phyloP scores from a whole-genome alignment of 116 monocot genomes.

The Zostera marina region DNA sequence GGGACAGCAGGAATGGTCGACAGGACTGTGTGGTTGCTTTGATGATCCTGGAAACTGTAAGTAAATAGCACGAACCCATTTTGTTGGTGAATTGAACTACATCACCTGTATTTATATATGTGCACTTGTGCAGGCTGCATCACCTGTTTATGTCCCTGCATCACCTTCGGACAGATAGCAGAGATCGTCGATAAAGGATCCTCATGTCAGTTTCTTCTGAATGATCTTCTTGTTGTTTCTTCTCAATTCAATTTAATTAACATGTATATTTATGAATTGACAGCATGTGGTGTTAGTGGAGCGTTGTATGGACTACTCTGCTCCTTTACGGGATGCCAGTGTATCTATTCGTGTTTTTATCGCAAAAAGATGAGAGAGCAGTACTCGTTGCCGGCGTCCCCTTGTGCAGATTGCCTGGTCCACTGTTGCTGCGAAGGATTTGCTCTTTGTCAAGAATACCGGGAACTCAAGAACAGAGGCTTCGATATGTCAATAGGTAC shows the following conservation, averaged over 20 bases:
- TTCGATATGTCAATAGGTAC: conserved; percentile 30
- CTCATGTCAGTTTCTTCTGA: neutral
- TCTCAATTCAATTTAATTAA: neutral
- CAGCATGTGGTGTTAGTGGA: conserved; percentile 13
- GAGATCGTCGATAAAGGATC: conserved; percentile 8
- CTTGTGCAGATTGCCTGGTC: conserved; percentile 34
- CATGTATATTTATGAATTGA: neutral
- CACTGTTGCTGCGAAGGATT: conserved; percentile 41
- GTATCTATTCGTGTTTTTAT: neutral
- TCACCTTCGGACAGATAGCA: conserved; percentile 9
- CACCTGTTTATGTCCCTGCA: conserved; percentile 3
- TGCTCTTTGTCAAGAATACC: conserved; percentile 47
- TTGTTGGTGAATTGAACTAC: neutral
- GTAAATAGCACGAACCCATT: neutral
- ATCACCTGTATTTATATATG: neutral
- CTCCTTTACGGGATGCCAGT: conserved; percentile 20
- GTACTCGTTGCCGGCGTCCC: conserved; percentile 19
- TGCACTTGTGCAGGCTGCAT: neutral
- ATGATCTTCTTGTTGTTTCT: neutral
- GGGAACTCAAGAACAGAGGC: conserved; percentile 42
- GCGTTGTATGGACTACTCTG: conserved; percentile 22
- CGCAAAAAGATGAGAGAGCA: conserved; percentile 33
- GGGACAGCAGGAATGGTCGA: neutral
- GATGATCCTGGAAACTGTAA: neutral
- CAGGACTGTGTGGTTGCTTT: neutral